Evolutionary conservation across 129 eudicot species (phyloP), one percentile per base, ranked within the genome.

Genomic region (Saposhnikovia divaricata): DNA sequence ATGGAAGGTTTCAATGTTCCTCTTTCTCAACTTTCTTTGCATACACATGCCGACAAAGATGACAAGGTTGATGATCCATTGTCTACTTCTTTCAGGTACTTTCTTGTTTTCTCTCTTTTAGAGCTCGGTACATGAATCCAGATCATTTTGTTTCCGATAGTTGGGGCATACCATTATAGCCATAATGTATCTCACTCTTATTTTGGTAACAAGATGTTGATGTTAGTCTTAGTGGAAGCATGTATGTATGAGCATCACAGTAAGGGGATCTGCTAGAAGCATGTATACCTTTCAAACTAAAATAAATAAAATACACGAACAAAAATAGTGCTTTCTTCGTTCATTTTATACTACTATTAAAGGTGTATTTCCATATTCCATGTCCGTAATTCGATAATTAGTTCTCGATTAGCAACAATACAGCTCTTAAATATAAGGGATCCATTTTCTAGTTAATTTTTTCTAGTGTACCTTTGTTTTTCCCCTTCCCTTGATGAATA

Each of bases 1-100:
- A 81, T 95, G 79, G 98, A 94, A 82, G 97, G 93, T 43, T 78
- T 95, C 15, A 86, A 92, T 80, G 79, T 88, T 73, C 90, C 91
- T 0, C 57, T 91, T 72, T 74, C 21, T 71, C 91, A 84, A 81
- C 66, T 85, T 19, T 69, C 87, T 1, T 74, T 25, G 31, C 76
- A 70, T 69, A 78, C 71, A 4, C 82, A 45, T 80, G 71, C 75
- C 70, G 75, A 77, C 34, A 69, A 55, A 2, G 28, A 61, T 14
- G 75, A 25, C 69, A 61, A 61, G 34, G 69, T 34, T 79, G 75
- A 78, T 75, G 89, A 91, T 46, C 88, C 89, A 38, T 44, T 90
- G 76, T 63, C 89, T 78, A 66, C 83, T 74, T 84, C 90, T 77
- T 87, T 94, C 87, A 94, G 97, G 98, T 81, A 63, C 14, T 31